Conservation (phyloP, 306 rosid species). For the Rubus idaeus region DNA sequence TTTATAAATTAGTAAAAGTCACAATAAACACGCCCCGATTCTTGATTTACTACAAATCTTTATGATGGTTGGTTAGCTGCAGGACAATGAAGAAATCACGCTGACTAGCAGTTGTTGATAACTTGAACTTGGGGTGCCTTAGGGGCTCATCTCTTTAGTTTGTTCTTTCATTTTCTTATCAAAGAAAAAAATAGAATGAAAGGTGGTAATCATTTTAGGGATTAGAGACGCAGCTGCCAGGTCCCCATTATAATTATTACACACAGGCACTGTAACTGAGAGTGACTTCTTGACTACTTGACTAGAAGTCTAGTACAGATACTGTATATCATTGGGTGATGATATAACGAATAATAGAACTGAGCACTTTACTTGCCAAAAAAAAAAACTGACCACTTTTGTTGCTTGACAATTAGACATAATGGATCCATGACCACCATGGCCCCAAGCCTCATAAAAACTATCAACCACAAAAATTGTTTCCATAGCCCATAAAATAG, state of each 20-base stretch:
- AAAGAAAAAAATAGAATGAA: background rate
- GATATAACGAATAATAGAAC: background rate
- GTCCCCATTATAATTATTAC: background rate
- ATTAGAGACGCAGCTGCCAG: no score
- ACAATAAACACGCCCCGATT: no score
- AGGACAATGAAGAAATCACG: no score
- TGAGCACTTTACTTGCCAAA: background rate
- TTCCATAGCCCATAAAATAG: background rate
- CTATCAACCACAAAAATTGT: background rate
- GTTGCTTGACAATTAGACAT: background rate
- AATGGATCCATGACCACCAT: background rate
- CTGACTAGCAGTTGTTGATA: background rate
- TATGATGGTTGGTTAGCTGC: no score
- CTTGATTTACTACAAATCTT: no score
- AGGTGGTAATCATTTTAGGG: background rate
- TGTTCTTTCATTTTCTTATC: no score
- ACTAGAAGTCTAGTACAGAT: no score
- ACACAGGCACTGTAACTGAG: background rate
- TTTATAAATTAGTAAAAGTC: no score
- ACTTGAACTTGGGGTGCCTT: no score
- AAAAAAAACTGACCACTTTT: background rate
- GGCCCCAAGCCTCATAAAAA: background rate
- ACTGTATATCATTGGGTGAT: background rate
- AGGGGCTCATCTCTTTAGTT: no score
- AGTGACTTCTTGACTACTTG: background rate